A percentile compares a stretch with the other conserved stretches of the same genome.
Conservation (phyloP, 179 eudicot genomes). For the Camellia oleifera region DNA sequence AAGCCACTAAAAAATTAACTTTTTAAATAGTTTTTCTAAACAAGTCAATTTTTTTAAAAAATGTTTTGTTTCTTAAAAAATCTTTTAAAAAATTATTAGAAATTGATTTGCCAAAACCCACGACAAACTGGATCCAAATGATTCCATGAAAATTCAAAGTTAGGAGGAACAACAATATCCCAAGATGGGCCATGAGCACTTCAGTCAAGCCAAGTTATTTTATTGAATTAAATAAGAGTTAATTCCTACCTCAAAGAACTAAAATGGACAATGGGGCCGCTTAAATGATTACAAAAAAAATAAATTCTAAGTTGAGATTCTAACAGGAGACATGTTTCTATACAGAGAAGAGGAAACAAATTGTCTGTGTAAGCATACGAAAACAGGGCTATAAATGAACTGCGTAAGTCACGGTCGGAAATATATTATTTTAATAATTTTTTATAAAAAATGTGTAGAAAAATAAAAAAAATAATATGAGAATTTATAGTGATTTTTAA, state of each 20-base stretch:
- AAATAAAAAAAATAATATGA: background rate
- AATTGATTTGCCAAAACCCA: too few species aligned
- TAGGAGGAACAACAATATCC: conserved; percentile 4
- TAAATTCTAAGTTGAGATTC: background rate
- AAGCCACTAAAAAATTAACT: too few species aligned
- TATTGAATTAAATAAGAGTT: conserved; percentile 1
- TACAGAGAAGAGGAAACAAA: background rate
- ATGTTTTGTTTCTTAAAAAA: too few species aligned
- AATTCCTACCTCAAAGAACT: background rate
- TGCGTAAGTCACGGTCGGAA: too few species aligned
- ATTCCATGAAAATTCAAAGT: conserved; percentile 6
- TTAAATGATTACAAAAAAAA: background rate
- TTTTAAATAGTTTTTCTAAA: too few species aligned
- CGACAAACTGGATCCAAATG: too few species aligned
- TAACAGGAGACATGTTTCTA: conserved; percentile 1
- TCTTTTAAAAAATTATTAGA: too few species aligned
- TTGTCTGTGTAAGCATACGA: too few species aligned
- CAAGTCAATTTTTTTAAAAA: too few species aligned
- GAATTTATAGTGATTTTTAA: too few species aligned
- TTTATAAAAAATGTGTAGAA: background rate
- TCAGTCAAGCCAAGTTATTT: conserved; percentile 3
- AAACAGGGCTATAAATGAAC: too few species aligned
- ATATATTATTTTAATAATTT: too few species aligned
- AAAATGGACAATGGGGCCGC: background rate
- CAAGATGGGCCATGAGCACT: background rate